Conservation (phyloP, 2,329 filamentous ascomycete genomes). For the Aspergillus cejpii region DNA sequence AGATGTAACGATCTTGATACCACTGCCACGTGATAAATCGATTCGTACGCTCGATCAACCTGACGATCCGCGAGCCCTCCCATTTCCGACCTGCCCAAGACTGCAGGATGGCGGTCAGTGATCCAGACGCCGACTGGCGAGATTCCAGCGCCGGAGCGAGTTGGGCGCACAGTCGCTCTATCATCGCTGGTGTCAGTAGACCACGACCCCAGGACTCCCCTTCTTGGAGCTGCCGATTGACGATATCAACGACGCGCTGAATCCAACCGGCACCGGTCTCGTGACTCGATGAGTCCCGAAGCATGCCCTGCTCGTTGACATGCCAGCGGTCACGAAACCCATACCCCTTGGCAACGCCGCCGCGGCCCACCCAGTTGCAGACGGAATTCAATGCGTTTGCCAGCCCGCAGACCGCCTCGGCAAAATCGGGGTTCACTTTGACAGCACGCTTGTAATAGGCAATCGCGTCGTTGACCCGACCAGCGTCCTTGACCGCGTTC, state of each 20-base stretch:
- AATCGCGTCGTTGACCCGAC: slow-evolving; percentile 86
- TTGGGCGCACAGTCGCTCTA: slow-evolving; percentile 49
- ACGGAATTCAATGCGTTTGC: slow-evolving; percentile 94
- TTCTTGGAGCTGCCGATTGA: slow-evolving; percentile 77
- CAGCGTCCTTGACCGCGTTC: slow-evolving; percentile 96
- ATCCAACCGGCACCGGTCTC: slow-evolving; percentile 69
- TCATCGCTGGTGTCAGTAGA: slow-evolving; percentile 52
- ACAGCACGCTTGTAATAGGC: slow-evolving; percentile 86
- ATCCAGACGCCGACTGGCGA: slow-evolving; percentile 21
- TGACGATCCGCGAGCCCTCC: slow-evolving; percentile 80
- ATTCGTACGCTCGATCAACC: slow-evolving; percentile 78
- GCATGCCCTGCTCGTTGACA: slow-evolving; percentile 75
- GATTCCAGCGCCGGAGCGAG: slow-evolving; percentile 34
- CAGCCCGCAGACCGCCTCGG: slow-evolving; percentile 91
- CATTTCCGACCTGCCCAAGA: slow-evolving; percentile 68
- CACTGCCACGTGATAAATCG: slow-evolving; percentile 71
- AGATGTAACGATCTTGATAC: slow-evolving; percentile 76
- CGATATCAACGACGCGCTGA: slow-evolving; percentile 82
- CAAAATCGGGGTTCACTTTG: slow-evolving; percentile 85
- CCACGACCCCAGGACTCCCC: slow-evolving; percentile 80
- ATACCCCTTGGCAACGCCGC: slow-evolving; percentile 68
- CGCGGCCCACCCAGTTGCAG: slow-evolving; percentile 86
- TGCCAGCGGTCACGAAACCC: slow-evolving; percentile 86
- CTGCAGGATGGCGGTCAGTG: slow-evolving; percentile 37
- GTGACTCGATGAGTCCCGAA: slow-evolving; percentile 63